Evolutionary conservation across 2,329 filamentous ascomycete genomes (phyloP).

Genomic region (Lachnellula arida): DNA sequence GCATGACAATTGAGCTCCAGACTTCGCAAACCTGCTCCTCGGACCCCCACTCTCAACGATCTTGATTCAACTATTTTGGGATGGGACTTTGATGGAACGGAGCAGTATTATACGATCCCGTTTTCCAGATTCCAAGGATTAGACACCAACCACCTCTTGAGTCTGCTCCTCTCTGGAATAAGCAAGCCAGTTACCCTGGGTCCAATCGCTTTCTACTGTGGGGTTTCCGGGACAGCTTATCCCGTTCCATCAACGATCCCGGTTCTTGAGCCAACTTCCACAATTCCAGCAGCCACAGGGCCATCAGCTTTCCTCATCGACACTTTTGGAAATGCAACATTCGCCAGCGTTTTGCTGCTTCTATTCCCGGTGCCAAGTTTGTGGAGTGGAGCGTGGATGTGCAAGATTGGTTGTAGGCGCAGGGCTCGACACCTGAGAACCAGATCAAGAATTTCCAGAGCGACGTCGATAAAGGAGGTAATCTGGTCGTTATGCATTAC

Average conservation of each 20-base stretch:
- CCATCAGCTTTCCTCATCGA: conserved; percentile 54
- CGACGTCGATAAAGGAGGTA: conserved; percentile 57
- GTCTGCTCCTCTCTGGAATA: conserved; percentile 46
- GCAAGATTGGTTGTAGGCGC: conserved; percentile 66
- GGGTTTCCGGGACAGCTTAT: conserved; percentile 45
- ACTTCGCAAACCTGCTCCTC: conserved; percentile 38
- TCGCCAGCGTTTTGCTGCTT: conserved; percentile 54
- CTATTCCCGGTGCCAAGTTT: conserved; percentile 49
- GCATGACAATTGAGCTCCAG: conserved; percentile 47
- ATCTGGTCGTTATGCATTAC: conserved; percentile 66
- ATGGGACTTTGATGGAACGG: conserved; percentile 56
- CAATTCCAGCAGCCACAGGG: conserved; percentile 45
- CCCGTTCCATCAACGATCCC: conserved; percentile 39
- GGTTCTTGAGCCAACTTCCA: conserved; percentile 40
- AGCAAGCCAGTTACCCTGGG: conserved; percentile 46
- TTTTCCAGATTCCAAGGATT: conserved; percentile 48
- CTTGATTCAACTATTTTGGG: conserved; percentile 44
- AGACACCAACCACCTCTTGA: conserved; percentile 47
- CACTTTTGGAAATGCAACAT: conserved; percentile 50
- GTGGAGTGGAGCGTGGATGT: conserved; percentile 68
- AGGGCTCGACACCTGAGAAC: conserved; percentile 56
- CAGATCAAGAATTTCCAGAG: conserved; percentile 62
- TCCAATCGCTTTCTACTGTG: conserved; percentile 56
- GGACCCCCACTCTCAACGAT: conserved; percentile 25
- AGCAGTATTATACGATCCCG: conserved; percentile 54